Evolutionary conservation across 257 asterid genomes (phyloP).

Genomic region (Capsicum chinense): DNA sequence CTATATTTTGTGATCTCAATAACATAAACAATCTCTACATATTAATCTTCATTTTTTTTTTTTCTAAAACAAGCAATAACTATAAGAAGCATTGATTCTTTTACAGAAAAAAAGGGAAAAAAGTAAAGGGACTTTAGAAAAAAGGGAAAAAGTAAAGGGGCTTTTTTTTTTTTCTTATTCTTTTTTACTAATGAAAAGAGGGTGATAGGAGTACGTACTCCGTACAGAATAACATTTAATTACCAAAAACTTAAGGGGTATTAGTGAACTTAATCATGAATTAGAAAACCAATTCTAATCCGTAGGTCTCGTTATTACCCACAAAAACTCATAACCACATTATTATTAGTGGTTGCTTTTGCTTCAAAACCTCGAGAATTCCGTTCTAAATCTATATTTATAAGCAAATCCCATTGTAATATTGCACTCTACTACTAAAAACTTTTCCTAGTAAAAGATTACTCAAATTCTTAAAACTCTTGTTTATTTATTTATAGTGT

Average conservation of each 20-base stretch:
- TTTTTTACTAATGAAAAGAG: neutral
- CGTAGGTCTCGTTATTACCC: neutral
- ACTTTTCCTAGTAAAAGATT: neutral
- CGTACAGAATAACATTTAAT: neutral
- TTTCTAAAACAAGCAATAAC: neutral
- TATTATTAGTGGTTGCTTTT: neutral
- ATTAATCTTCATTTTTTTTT: neutral
- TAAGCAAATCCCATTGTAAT: neutral
- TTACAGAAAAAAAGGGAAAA: neutral
- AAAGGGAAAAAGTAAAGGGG: neutral
- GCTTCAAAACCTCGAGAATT: neutral
- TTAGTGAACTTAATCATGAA: neutral
- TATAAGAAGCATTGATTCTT: neutral
- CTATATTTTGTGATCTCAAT: too few species aligned
- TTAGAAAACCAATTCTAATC: neutral
- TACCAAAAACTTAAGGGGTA: neutral
- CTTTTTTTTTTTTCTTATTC: neutral
- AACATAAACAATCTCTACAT: too few species aligned
- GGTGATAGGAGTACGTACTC: too few species aligned
- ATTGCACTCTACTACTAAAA: neutral
- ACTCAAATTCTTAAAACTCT: neutral
- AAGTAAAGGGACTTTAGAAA: neutral
- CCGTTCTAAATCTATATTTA: slow-evolving; percentile 11
- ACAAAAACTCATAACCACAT: neutral
- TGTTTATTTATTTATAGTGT: neutral